phyloP scores from a whole-genome alignment of 345 rosid species.

The Salix dunnii region DNA sequence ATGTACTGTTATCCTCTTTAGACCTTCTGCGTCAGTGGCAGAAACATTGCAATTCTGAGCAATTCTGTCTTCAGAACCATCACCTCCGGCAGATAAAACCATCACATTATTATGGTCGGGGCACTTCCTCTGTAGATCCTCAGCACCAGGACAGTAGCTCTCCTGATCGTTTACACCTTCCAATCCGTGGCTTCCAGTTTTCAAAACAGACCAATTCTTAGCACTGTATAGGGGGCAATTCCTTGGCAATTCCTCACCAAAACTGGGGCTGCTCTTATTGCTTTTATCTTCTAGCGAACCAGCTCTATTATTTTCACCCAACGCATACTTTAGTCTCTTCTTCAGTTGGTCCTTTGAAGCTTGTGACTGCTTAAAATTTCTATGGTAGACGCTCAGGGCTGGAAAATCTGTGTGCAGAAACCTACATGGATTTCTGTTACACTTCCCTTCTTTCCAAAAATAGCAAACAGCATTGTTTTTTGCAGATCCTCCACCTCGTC shows the following conservation, averaged over 20 bases:
- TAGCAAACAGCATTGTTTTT: slow-evolving; percentile 1
- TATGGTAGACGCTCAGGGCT: neutral
- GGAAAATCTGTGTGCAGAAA: slow-evolving; percentile 20
- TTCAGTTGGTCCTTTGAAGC: neutral
- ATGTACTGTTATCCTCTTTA: neutral
- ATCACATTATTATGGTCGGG: neutral
- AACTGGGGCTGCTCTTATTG: neutral
- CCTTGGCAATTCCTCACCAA: neutral
- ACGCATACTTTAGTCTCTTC: slow-evolving; percentile 1
- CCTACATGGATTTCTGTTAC: slow-evolving; percentile 37
- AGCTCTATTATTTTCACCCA: neutral
- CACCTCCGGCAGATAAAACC: neutral
- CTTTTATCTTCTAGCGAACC: neutral
- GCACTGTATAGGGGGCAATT: too few species aligned
- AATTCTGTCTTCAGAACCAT: neutral
- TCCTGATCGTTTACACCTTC: neutral
- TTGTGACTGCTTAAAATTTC: neutral
- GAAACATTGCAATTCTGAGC: neutral
- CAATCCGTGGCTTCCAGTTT: neutral
- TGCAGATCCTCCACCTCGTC: neutral
- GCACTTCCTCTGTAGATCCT: neutral
- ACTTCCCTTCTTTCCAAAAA: slow-evolving; percentile 23
- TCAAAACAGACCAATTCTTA: too few species aligned
- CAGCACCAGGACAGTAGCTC: neutral
- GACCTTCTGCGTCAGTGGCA: neutral